phyloP scores from a whole-genome alignment of 495 filamentous ascomycete species.

The Daldinia concentrica region DNA sequence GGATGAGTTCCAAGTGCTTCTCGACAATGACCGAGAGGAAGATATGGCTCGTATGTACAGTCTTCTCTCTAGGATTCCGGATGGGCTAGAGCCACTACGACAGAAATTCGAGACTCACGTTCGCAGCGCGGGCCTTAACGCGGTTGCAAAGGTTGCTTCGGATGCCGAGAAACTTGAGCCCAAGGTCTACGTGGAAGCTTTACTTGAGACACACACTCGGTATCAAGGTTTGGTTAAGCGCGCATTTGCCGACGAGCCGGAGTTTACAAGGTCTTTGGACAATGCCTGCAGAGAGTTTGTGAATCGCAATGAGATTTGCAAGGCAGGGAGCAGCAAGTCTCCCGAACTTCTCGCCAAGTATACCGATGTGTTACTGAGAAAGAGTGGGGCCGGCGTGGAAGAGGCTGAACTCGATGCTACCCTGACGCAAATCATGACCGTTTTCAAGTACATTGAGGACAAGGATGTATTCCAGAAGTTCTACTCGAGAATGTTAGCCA shows the following conservation, averaged over 20 bases:
- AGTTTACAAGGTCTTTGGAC: slow-evolving; percentile 95
- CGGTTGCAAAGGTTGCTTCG: slow-evolving; percentile 89
- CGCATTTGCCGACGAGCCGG: slow-evolving; percentile 93
- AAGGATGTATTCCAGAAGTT: slow-evolving; percentile 99
- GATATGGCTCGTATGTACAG: slow-evolving; percentile 97
- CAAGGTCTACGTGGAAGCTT: slow-evolving; percentile 93
- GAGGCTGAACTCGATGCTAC: slow-evolving; percentile 92
- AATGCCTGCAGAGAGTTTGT: slow-evolving; percentile 98
- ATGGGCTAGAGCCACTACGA: slow-evolving; percentile 90
- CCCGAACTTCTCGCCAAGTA: slow-evolving; percentile 96
- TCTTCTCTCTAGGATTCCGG: slow-evolving; percentile 87
- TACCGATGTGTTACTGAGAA: slow-evolving; percentile 91
- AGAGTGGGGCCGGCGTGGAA: slow-evolving; percentile 88
- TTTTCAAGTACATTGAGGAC: slow-evolving; percentile 99
- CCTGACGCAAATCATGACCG: slow-evolving; percentile 96
- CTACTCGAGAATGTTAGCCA: slow-evolving; percentile 95
- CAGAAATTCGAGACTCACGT: slow-evolving; percentile 93
- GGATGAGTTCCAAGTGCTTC: slow-evolving; percentile 95
- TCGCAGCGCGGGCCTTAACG: slow-evolving; percentile 82
- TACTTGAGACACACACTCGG: slow-evolving; percentile 91
- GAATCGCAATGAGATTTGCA: slow-evolving; percentile 95
- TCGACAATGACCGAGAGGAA: slow-evolving; percentile 93
- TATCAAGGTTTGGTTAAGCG: slow-evolving; percentile 91
- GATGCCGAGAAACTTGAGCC: slow-evolving; percentile 93
- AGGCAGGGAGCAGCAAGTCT: slow-evolving; percentile 87